Evolutionary conservation across 148 eudicot genomes (phyloP), one percentile per base, ranked within the genome.

Genomic region (Rhododendron ferrugineum): DNA sequence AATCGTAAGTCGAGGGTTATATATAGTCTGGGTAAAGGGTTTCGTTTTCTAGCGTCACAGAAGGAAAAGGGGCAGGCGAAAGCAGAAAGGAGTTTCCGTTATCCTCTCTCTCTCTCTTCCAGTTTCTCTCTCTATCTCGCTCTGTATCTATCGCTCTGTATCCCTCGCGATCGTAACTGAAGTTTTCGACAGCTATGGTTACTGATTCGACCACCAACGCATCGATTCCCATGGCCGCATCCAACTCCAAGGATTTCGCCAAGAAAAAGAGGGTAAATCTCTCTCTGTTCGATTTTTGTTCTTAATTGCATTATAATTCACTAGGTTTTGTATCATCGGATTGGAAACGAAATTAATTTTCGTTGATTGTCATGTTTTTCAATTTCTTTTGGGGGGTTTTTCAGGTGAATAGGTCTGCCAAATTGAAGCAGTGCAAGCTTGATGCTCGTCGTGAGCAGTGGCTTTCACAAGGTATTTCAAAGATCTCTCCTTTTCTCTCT

Each of bases 371-470:
- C 18, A 22, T 47, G 36, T 36, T 3, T 47, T 82, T 75, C 81
- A 42, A 40, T 40, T 40, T 16, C 78, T 83, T 79, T 85, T 79
- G 62, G 86, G 78, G 54, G 56, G 28, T 5, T 79, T 84, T 84
- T 28, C 85, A 97, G 98, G 98, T 89, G 60, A 97, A 94, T 83
- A 91, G 98, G 84, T 86, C 95, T 80, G 98, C 98, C n/a, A 94
- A 95, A 89, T 85, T 97, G 95, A 95, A 93, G 92, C 98, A 95
- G 91, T 89, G 91, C 89, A 97, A 97, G 95, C 95, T 92, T 36
- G 98, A 95, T 89, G 98, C 94, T 85, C 98, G 98, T 49, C 95
- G 96, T 11, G 96, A 92, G 86, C 98, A 97, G 94, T 97, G 93
- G 94, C 96, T 97, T 75, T 93, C 98, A 30, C 96, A 93, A 92